Conservation (phyloP, 768 basidiomycete species). For the Trametes cubensis region DNA sequence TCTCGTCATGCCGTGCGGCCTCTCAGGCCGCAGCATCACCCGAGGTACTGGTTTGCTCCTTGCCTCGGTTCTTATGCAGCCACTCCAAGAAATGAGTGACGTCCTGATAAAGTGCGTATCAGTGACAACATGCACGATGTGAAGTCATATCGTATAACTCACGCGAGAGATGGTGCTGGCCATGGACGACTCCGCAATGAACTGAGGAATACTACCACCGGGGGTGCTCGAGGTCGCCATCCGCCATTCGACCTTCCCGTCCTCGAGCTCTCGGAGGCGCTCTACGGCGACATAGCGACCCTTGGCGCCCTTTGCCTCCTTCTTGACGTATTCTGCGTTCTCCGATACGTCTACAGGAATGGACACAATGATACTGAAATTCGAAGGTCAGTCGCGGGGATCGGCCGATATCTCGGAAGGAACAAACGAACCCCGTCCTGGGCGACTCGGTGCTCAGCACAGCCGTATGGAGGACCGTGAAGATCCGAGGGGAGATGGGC, state of each 20-base stretch:
- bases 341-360: slow-evolving; percentile 68
- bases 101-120: slow-evolving; percentile 47
- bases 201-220: slow-evolving; percentile 69
- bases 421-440: slow-evolving; percentile 56
- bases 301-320: slow-evolving; percentile 65
- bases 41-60: background rate
- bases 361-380: slow-evolving; percentile 48
- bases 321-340: slow-evolving; percentile 57
- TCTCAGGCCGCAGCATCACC: background rate
- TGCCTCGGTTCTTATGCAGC: slow-evolving; percentile 46
- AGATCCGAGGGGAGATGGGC: slow-evolving; percentile 72
- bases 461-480: slow-evolving; percentile 72
- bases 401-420: background rate
- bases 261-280: slow-evolving; percentile 59
- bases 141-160: slow-evolving; percentile 18
- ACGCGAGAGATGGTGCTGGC: slow-evolving; percentile 66
- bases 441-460: slow-evolving; percentile 53
- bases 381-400: background rate
- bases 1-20: background rate
- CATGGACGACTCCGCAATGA: slow-evolving; percentile 63
- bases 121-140: background rate
- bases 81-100: slow-evolving; percentile 74
- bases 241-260: slow-evolving; percentile 72
- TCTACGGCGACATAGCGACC: slow-evolving; percentile 76
- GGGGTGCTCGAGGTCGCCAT: slow-evolving; percentile 80